Conservation (phyloP, 2,329 filamentous ascomycete species). For the Beauveria varroae region DNA sequence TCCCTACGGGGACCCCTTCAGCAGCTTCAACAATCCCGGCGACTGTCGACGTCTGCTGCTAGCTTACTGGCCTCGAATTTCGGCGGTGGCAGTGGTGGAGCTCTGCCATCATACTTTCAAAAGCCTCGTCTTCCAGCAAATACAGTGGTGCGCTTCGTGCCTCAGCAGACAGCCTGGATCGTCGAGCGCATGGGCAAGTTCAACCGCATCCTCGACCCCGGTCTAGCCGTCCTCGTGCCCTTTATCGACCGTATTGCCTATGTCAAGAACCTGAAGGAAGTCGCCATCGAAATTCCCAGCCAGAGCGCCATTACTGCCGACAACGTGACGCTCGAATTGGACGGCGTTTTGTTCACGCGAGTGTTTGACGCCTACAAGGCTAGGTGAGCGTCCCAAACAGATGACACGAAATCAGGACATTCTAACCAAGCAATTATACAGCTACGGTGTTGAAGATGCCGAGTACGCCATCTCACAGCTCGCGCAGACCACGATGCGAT, state of each 20-base stretch:
- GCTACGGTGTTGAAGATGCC: conserved; percentile 96
- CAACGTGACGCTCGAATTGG: conserved; percentile 93
- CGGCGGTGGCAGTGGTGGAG: conserved; percentile 19
- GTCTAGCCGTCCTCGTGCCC: conserved; percentile 79
- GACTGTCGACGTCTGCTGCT: conserved; percentile 25
- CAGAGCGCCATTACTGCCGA: conserved; percentile 98
- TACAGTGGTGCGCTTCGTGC: conserved; percentile 91
- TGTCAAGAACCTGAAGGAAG: conserved; percentile 95
- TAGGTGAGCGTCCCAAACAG: conserved; percentile 46
- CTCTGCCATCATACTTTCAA: conserved; percentile 71
- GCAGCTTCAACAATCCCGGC: conserved; percentile 18
- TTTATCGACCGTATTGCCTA: conserved; percentile 95
- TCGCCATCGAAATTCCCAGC: conserved; percentile 91
- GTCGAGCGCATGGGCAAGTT: conserved; percentile 99
- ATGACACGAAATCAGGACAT: not conserved
- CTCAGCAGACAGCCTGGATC: conserved; percentile 99
- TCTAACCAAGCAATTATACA: conserved; percentile 28
- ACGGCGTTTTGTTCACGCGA: conserved; percentile 90
- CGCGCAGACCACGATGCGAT: conserved; percentile 97
- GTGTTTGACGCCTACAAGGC: conserved; percentile 99
- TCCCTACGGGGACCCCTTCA: conserved; percentile 19
- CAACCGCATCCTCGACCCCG: conserved; percentile 84
- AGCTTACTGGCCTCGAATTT: conserved; percentile 27
- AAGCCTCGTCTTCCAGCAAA: conserved; percentile 73
- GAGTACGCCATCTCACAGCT: conserved; percentile 98